Conservation (phyloP, 768 basidiomycete genomes). For the Arthromyces matolae region DNA sequence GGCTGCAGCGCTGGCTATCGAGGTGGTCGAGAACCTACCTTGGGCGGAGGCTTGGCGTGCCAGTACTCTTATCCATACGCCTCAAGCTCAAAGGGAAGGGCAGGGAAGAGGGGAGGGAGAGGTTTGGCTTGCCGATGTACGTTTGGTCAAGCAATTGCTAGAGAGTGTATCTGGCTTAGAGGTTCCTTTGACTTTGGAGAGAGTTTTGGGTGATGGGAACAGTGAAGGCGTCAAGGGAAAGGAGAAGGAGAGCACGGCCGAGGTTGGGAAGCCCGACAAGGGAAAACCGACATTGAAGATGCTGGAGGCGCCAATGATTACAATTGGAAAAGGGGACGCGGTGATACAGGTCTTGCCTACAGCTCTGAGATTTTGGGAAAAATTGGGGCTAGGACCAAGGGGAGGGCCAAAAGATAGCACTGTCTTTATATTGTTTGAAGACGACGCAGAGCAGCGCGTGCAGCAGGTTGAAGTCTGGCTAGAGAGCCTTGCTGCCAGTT, state of each 20-base stretch:
- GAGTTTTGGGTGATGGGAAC: conserved; percentile 30
- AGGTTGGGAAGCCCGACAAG: not conserved
- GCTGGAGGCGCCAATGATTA: conserved; percentile 47
- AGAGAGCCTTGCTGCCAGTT: conserved; percentile 44
- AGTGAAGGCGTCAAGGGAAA: not conserved
- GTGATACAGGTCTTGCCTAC: conserved; percentile 68
- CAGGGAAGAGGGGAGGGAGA: conserved; percentile 8
- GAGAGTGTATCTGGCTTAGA: conserved; percentile 34
- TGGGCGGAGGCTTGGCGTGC: conserved; percentile 69
- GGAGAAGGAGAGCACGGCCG: not conserved
- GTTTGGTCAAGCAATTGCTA: conserved; percentile 40
- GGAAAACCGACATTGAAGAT: conserved; percentile 2
- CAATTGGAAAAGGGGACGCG: conserved; percentile 63
- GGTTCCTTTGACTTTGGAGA: conserved; percentile 36
- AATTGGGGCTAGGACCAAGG: conserved; percentile 68
- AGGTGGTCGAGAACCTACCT: conserved; percentile 68
- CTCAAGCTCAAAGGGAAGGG: not conserved
- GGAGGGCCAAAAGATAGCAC: conserved; percentile 69
- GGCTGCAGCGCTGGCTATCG: conserved; percentile 57
- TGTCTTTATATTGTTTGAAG: conserved; percentile 68
- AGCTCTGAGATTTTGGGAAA: conserved; percentile 82
- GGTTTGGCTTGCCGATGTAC: conserved; percentile 57
- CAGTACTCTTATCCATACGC: conserved; percentile 19
- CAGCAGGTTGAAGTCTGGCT: conserved; percentile 60
- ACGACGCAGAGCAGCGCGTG: conserved; percentile 45